phyloP scores from a whole-genome alignment of 768 basidiomycete genomes.

The Holtermanniella nyarrowii region DNA sequence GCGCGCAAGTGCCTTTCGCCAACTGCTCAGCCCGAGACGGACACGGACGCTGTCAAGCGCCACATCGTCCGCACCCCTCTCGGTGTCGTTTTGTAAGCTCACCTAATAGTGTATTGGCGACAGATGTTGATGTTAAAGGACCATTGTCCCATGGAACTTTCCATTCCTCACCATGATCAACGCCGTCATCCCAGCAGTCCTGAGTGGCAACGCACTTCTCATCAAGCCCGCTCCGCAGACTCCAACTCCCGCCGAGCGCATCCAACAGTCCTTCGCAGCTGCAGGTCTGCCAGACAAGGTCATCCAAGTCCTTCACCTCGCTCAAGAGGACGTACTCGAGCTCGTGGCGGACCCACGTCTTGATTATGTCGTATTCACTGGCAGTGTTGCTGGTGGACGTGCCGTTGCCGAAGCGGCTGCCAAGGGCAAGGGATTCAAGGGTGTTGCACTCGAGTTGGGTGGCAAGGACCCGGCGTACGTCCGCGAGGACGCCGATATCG shows the following conservation, averaged over 20 bases:
- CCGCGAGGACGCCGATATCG: slow-evolving; percentile 69
- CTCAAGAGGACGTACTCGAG: slow-evolving; percentile 50
- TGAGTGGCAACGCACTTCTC: slow-evolving; percentile 79
- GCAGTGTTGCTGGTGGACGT: slow-evolving; percentile 67
- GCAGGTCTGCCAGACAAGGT: slow-evolving; percentile 71
- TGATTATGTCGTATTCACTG: slow-evolving; percentile 84
- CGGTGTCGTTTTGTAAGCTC: slow-evolving; percentile 59
- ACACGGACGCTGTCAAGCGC: slow-evolving; percentile 71
- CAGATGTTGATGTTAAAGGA: slow-evolving; percentile 20
- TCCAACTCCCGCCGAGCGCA: slow-evolving; percentile 73
- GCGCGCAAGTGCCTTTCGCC: slow-evolving; percentile 66
- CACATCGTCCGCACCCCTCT: slow-evolving; percentile 74
- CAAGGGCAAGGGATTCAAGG: slow-evolving; percentile 62
- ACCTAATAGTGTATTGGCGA: not conserved
- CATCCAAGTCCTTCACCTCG: slow-evolving; percentile 43
- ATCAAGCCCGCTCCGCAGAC: slow-evolving; percentile 97
- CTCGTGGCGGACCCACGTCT: slow-evolving; percentile 59
- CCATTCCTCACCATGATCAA: slow-evolving; percentile 87
- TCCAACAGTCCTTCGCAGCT: slow-evolving; percentile 55
- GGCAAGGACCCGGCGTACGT: slow-evolving; percentile 99
- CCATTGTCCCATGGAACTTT: slow-evolving; percentile 89
- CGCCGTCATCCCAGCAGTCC: slow-evolving; percentile 77
- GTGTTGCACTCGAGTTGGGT: slow-evolving; percentile 83
- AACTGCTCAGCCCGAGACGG: slow-evolving; percentile 60
- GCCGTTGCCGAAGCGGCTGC: slow-evolving; percentile 63